A percentile compares a stretch with the other conserved stretches of the same genome.
Evolutionary conservation across 352 stramenopile genomes (phyloP).

Genomic region (Aphanomyces euteiches): DNA sequence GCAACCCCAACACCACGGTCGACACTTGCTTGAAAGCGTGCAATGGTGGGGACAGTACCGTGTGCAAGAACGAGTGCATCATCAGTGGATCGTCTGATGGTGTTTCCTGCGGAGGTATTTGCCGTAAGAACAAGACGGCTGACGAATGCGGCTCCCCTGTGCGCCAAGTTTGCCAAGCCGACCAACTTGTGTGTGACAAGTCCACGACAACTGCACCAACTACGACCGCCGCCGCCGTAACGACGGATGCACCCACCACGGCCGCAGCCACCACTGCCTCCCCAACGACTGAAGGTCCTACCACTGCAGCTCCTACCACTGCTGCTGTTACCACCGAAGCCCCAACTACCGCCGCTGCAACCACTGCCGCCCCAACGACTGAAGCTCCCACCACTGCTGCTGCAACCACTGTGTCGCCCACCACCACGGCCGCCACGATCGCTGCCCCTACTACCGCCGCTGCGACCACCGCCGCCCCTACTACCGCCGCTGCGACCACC

Average conservation of each 20-base stretch:
- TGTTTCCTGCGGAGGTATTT: constrained; percentile 12
- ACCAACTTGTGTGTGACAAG: constrained; percentile 21
- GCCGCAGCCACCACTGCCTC: neutral
- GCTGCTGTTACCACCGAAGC: neutral
- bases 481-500: neutral
- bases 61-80: constrained; percentile 2
- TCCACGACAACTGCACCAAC: constrained; percentile 8
- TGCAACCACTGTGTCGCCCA: neutral
- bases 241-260: constrained; percentile 4
- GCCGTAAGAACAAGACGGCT: constrained; percentile 22
- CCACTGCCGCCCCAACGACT: neutral
- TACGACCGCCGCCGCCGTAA: neutral
- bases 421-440: neutral
- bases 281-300: neutral
- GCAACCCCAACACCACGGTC: neutral
- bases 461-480: neutral
- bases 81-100: neutral
- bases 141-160: constrained; percentile 25
- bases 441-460: neutral
- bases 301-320: neutral
- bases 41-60: neutral
- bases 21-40: constrained; percentile 17
- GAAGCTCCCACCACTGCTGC: neutral
- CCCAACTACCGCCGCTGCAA: neutral
- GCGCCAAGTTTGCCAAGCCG: constrained; percentile 21